Percentiles rank a stretch among this genome's conserved stretches.
Conservation (phyloP, 2,329 filamentous ascomycete genomes). For the Anthostomella pinea region DNA sequence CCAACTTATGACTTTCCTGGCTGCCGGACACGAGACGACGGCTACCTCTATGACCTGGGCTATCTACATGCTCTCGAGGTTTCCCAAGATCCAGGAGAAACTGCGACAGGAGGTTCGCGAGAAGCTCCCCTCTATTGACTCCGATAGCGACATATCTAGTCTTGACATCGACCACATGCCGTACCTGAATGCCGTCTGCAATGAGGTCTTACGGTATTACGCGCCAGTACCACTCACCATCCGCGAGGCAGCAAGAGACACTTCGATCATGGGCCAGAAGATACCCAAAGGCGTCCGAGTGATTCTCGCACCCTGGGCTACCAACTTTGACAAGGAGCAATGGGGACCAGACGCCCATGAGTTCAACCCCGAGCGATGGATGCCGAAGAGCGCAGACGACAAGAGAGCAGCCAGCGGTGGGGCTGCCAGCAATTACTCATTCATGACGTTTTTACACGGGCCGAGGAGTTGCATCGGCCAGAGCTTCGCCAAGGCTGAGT, state of each 20-base stretch:
- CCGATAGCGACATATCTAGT: constrained; percentile 25
- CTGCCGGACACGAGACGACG: constrained; percentile 45
- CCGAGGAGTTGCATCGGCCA: constrained; percentile 83
- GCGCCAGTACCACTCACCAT: constrained; percentile 53
- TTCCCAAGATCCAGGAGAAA: constrained; percentile 36
- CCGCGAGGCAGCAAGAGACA: constrained; percentile 55
- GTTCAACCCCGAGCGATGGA: constrained; percentile 81
- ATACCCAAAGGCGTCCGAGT: constrained; percentile 65
- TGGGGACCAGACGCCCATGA: constrained; percentile 74
- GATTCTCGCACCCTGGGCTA: constrained; percentile 61
- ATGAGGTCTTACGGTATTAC: constrained; percentile 41
- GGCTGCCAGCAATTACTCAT: constrained; percentile 71
- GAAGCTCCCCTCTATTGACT: constrained; percentile 36
- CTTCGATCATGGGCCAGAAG: constrained; percentile 53
- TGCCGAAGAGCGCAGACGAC: constrained; percentile 38
- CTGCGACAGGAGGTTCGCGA: constrained; percentile 39
- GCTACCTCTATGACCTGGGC: constrained; percentile 41
- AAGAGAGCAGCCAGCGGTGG: constrained; percentile 61
- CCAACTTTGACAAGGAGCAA: constrained; percentile 64
- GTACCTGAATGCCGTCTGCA: constrained; percentile 43
- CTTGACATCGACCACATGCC: constrained; percentile 38
- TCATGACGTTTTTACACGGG: constrained; percentile 82
- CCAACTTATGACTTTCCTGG: constrained; percentile 42
- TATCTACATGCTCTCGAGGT: constrained; percentile 35
- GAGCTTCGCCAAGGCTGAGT: constrained; percentile 77